Evolutionary conservation across 2,329 filamentous ascomycete genomes (phyloP).

Genomic region (Decorospora gaudefroyi): DNA sequence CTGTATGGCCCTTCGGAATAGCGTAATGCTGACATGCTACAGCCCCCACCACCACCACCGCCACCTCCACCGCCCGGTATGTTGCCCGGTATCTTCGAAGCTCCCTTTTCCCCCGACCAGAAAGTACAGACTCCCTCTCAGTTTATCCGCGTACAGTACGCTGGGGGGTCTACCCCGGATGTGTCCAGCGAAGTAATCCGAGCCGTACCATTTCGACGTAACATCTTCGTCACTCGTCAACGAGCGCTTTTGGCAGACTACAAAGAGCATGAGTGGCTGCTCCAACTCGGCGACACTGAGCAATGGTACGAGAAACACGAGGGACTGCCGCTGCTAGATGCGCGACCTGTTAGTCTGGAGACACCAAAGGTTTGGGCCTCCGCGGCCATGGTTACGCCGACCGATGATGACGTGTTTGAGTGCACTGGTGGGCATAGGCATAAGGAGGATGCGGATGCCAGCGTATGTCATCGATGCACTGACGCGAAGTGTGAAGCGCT

Average conservation of each 20-base stretch:
- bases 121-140: conserved; percentile 19
- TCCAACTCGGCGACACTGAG: conserved; percentile 32
- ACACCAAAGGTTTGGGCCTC: conserved; percentile 39
- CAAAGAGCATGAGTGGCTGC: conserved; percentile 36
- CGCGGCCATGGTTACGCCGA: conserved; percentile 34
- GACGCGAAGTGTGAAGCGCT: conserved; percentile 35
- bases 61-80: conserved; percentile 19
- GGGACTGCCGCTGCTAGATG: conserved; percentile 17
- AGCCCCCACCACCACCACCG: conserved; percentile 13
- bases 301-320: conserved; percentile 41
- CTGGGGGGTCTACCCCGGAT: conserved; percentile 20
- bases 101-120: conserved; percentile 2
- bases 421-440: conserved; percentile 25
- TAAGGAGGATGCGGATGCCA: conserved; percentile 18
- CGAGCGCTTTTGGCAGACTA: conserved; percentile 31
- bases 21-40: background rate
- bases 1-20: background rate
- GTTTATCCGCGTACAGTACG: conserved; percentile 31
- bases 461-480: conserved; percentile 33
- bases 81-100: background rate
- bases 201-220: conserved; percentile 33
- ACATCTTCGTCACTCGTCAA: conserved; percentile 31
- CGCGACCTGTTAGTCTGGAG: conserved; percentile 27
- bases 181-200: conserved; percentile 22
- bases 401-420: conserved; percentile 36